Percentiles rank a stretch among this genome's conserved stretches.
Evolutionary conservation across 2,329 filamentous ascomycete species (phyloP).

Genomic region (Blumeriella jaapii): DNA sequence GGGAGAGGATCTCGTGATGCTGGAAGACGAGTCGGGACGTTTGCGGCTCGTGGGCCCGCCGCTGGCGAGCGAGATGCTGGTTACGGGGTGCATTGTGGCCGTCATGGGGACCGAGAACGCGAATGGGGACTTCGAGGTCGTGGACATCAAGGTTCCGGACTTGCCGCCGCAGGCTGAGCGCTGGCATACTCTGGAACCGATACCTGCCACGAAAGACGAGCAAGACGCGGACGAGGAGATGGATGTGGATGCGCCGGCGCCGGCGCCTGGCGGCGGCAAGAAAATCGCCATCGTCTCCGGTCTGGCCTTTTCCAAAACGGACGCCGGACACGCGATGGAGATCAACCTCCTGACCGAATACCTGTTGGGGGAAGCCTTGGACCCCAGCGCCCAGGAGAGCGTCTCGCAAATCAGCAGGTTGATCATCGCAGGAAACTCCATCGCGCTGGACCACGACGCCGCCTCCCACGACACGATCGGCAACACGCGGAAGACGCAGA

Average conservation of each 20-base stretch:
- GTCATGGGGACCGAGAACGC: constrained; percentile 88
- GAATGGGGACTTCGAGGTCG: constrained; percentile 83
- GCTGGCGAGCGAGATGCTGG: constrained; percentile 58
- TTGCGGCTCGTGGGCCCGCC: constrained; percentile 64
- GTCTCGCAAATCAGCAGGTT: constrained; percentile 66
- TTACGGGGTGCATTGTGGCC: constrained; percentile 90
- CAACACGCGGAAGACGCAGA: constrained; percentile 35
- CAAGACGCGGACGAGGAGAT: constrained; percentile 40
- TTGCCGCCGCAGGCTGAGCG: constrained; percentile 70
- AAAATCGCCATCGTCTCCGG: constrained; percentile 82
- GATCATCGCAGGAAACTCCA: constrained; percentile 85
- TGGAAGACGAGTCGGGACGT: constrained; percentile 92
- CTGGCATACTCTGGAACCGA: constrained; percentile 55
- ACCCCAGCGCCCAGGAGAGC: constrained; percentile 44
- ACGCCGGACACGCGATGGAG: constrained; percentile 59
- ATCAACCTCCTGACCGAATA: constrained; percentile 76
- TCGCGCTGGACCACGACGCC: constrained; percentile 32
- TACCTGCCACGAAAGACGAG: constrained; percentile 30
- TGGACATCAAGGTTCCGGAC: constrained; percentile 83
- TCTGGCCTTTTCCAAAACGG: constrained; percentile 66
- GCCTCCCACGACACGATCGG: constrained; percentile 23
- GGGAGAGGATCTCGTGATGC: constrained; percentile 58
- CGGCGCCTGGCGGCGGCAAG: constrained; percentile 32
- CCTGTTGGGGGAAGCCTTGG: constrained; percentile 70
- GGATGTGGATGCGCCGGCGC: constrained; percentile 41